Base-by-base conservation (phyloP, 2,329 filamentous ascomycete genomes). In the Sporothrix phasma region DNA sequence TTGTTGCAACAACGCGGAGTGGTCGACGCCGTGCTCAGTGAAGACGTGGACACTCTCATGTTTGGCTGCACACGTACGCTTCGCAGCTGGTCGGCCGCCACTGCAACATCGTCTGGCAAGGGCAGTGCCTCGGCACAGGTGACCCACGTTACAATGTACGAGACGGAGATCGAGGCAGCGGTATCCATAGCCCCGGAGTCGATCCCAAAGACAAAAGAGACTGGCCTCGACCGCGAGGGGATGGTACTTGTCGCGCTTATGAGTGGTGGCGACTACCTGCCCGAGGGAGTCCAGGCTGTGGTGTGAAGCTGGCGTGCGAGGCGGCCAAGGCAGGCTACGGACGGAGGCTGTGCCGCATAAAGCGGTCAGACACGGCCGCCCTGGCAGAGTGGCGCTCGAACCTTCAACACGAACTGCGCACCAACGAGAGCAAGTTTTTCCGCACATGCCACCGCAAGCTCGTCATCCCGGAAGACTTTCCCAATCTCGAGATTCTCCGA, bases 21-120 rank as follows among this genome's bases (percentile, higher is more conserved):
- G 8, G 92, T 96, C 0, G 94, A 99, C 74, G 93, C 90, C 0
- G 94, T 97, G 1, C 80, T 99, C 70, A 97, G 90, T 73, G 92
- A 99, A 73, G 94, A 99, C 78, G 92, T 97, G 49, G 94, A 99
- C 73, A 94, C 93, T 1, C 84, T 97, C 70, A 97, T 97, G 93
- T 97, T 97, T 76, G 94, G 94, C 1, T 94, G 91, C 67, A 86
- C 84, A 0, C 76, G 85, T 43, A 93, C 89, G 0, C 76, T 97
- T 47, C 83, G 91, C 60, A 93, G 91, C 70, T 97, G 90, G 87
- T 89, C 89, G 0, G 82, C 89, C 72, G 62, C 41, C 51, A 81
- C 78, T n/a, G 77, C 80, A 0, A 83, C 80, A 69, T 81, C 79
- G 19, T 77, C 80, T 0, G 83, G 80, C 69, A 89, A 88, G 66